phyloP scores from a whole-genome alignment of 371 early-diverging fungal species.

The Thermomucor indicae-seudaticae region DNA sequence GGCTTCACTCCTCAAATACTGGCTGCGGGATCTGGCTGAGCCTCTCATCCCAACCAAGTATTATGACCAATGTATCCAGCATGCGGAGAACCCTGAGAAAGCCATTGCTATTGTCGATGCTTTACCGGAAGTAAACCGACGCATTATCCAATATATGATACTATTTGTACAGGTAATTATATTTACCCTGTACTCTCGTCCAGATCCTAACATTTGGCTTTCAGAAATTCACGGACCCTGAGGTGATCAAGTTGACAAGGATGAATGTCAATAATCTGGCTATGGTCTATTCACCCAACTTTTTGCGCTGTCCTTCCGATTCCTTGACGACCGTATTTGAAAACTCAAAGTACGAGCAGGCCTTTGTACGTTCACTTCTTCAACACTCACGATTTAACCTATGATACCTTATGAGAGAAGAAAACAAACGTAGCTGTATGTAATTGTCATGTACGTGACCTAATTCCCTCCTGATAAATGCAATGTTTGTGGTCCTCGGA shows the following conservation, averaged over 20 bases:
- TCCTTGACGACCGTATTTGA: conserved; percentile 77
- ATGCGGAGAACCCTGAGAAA: conserved; percentile 49
- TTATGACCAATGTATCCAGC: conserved; percentile 70
- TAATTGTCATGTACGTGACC: too few species aligned
- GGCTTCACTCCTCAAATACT: conserved; percentile 88
- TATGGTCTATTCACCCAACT: conserved; percentile 96
- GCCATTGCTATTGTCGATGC: conserved; percentile 61
- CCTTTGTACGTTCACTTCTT: conserved; percentile 39
- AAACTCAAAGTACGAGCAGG: conserved; percentile 70
- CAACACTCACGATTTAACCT: conserved; percentile 15
- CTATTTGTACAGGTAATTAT: conserved; percentile 71
- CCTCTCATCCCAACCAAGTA: conserved; percentile 82
- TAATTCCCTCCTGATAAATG: too few species aligned
- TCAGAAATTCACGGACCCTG: conserved; percentile 73
- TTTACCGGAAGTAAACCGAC: conserved; percentile 73
- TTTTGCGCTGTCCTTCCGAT: conserved; percentile 84
- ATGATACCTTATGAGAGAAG: too few species aligned
- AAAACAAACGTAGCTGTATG: too few species aligned
- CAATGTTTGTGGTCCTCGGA: too few species aligned
- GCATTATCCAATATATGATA: conserved; percentile 78
- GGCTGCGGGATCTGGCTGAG: conserved; percentile 91
- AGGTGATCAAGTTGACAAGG: conserved; percentile 67
- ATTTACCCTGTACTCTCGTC: neutral
- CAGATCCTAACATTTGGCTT: too few species aligned
- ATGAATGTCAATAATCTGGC: conserved; percentile 91